These are phyloP conservation scores for Vitis hybrid DNA, from an alignment of 177 flowering plant species.

Conservation along the genomic window DNA sequence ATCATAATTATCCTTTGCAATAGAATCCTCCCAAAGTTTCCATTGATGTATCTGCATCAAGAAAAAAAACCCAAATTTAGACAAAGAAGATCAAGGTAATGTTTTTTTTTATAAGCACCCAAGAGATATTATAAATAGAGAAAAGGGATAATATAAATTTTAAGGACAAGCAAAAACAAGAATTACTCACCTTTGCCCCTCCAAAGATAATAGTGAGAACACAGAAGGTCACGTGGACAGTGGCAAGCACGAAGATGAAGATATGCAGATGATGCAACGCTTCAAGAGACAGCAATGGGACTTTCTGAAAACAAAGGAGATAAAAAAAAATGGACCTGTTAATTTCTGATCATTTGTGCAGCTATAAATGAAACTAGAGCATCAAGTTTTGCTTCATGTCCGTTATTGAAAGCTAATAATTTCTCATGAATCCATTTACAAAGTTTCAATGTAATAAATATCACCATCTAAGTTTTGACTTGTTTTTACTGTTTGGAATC, in stretches of 20 bases:
- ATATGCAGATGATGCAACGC: conserved; percentile 93
- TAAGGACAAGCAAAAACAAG: background rate
- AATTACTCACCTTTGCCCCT: conserved; percentile 54
- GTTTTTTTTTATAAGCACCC: too few relatives aligned
- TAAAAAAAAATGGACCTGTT: background rate
- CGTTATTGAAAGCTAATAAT: too few relatives aligned
- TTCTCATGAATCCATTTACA: too few relatives aligned
- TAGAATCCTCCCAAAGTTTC: conserved; percentile 76
- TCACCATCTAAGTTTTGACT: too few relatives aligned
- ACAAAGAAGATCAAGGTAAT: background rate
- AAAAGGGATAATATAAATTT: background rate
- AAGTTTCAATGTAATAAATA: too few relatives aligned
- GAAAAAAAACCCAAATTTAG: background rate
- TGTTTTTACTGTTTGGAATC: too few relatives aligned
- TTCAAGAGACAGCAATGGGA: conserved; percentile 64
- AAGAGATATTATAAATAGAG: conserved; percentile 1
- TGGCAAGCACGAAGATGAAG: conserved; percentile 85
- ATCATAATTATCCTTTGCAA: conserved; percentile 37
- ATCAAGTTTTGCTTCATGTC: too few relatives aligned
- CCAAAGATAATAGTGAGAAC: conserved; percentile 73
- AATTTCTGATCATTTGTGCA: background rate
- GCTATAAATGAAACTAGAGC: background rate
- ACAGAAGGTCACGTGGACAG: conserved; percentile 74
- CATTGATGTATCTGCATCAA: conserved; percentile 68
- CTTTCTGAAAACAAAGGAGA: conserved; percentile 57